These are phyloP conservation scores for Aspergillus sclerotioniger DNA, from an alignment of 495 filamentous ascomycete genomes.

Conservation along the genomic window DNA sequence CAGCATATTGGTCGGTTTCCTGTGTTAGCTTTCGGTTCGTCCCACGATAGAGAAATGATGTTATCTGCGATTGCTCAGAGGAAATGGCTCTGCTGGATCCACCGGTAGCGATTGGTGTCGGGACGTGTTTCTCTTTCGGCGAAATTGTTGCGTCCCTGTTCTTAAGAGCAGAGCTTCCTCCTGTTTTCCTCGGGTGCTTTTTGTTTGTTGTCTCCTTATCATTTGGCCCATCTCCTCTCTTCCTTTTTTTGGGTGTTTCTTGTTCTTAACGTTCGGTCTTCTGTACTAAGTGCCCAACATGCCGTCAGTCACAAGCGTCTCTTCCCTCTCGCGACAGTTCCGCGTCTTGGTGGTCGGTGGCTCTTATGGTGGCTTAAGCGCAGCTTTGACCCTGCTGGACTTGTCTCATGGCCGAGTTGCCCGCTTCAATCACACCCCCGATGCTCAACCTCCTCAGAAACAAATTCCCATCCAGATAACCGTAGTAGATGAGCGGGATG, in stretches of 20 bases:
- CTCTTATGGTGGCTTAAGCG: conserved; percentile 62
- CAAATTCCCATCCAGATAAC: conserved; percentile 59
- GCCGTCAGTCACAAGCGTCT: not conserved
- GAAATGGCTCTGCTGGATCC: not conserved
- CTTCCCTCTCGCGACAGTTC: conserved; percentile 10
- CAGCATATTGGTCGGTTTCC: not conserved
- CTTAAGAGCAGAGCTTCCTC: not conserved
- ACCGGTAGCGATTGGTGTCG: not conserved
- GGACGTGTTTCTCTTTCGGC: not conserved
- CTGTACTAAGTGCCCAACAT: not conserved
- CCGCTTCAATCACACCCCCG: conserved; percentile 33
- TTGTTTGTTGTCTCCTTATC: too few species aligned
- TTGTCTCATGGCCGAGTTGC: conserved; percentile 46
- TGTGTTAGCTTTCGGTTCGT: not conserved
- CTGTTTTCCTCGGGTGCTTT: not conserved
- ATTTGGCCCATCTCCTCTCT: not conserved
- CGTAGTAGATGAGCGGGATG: conserved; percentile 68
- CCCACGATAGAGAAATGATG: not conserved
- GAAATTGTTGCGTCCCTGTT: not conserved
- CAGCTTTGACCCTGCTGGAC: conserved; percentile 59
- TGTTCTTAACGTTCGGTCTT: not conserved
- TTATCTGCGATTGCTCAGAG: not conserved
- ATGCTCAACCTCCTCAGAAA: conserved; percentile 26
- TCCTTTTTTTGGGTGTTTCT: not conserved
- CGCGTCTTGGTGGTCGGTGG: conserved; percentile 59